Conservation (phyloP, 805 yeast genomes). For the Hanseniaspora valbyensis region DNA sequence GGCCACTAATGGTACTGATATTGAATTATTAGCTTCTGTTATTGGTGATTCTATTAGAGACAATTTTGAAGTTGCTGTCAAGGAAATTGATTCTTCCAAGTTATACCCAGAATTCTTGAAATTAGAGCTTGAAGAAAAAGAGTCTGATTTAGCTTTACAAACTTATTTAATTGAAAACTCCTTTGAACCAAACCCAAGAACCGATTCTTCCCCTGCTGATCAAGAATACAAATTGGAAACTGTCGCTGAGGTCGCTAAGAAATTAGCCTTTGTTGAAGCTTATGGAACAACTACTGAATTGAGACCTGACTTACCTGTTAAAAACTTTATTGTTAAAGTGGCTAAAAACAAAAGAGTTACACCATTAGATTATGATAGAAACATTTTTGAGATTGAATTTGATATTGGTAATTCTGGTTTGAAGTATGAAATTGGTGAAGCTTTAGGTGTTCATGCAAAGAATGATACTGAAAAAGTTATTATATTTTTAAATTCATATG, state of each 20-base stretch:
- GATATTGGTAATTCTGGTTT: conserved; percentile 85
- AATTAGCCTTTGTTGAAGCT: conserved; percentile 72
- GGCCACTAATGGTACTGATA: conserved; percentile 71
- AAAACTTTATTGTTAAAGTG: conserved; percentile 78
- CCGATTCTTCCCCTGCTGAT: conserved; percentile 44
- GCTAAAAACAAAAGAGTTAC: conserved; percentile 87
- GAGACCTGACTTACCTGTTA: conserved; percentile 82
- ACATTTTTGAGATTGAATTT: conserved; percentile 92
- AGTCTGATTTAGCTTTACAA: conserved; percentile 34
- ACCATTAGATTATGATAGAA: conserved; percentile 79
- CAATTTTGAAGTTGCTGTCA: conserved; percentile 37
- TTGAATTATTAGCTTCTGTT: conserved; percentile 66
- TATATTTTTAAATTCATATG: conserved; percentile 59
- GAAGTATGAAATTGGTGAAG: conserved; percentile 90
- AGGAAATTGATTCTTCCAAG: conserved; percentile 29
- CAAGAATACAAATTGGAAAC: conserved; percentile 31
- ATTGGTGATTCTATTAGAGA: conserved; percentile 55
- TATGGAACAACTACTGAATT: conserved; percentile 45
- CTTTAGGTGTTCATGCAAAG: conserved; percentile 88
- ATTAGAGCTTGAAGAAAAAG: conserved; percentile 23
- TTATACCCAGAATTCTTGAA: not conserved
- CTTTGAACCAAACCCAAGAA: conserved; percentile 49
- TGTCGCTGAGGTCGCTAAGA: conserved; percentile 49
- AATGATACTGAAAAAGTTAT: conserved; percentile 57
- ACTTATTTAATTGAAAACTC: conserved; percentile 32